Base-by-base conservation (phyloP, 169 alveolate genomes). In the Plasmodium fragile region DNA sequence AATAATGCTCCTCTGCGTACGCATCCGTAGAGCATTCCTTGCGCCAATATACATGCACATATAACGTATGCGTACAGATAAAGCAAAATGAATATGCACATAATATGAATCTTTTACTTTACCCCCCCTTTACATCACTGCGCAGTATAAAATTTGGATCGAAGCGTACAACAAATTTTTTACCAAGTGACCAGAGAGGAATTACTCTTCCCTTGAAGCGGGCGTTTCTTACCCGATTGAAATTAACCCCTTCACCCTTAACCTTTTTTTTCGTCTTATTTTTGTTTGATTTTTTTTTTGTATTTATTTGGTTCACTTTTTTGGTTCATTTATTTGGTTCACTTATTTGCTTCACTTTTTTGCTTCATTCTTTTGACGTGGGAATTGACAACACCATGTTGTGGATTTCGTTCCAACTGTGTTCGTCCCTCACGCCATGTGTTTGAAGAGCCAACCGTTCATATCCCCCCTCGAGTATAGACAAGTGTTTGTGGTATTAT, bases 141-240 rank as follows among this genome's bases (percentile, higher is more conserved):
- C 65, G 55, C 53, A 85, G 93, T 75, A 85, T 25, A 72, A 85
- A 53, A 45, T 85, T 73, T 85, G 93, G 93, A 49, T 85, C 59
- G 80, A 75, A 6, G 53, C 78, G 36, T 85, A 75, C 71, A 85
- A 85, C 59, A 85, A 85, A 32, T 69, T 73, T 85, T 43, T 43
- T 28, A 83, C 75, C 45, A 85, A 70, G 73, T 65, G 41, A 39
- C 18, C 25, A 6, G 30, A 71, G 92, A 39, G 41, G 49, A 53
- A 53, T 52, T 81, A 4, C 41, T 52, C 75, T 18, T 25, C 5
- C 30, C 1, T 8, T 25, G n/a, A 8, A 8, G n/a, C 5, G 36
- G 13, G 30, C n/a, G 75, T 8, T 65, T 25, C 41, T 65, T 6
- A 28, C 75, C 30, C 13, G 36, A 22, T 22, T 18, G 32, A 28